A percentile compares a stretch with the other conserved stretches of the same genome.
These are phyloP conservation scores for Ceratocystis cacaofunesta DNA, from an alignment of 2,329 filamentous ascomycete species.

Conservation along the genomic window DNA sequence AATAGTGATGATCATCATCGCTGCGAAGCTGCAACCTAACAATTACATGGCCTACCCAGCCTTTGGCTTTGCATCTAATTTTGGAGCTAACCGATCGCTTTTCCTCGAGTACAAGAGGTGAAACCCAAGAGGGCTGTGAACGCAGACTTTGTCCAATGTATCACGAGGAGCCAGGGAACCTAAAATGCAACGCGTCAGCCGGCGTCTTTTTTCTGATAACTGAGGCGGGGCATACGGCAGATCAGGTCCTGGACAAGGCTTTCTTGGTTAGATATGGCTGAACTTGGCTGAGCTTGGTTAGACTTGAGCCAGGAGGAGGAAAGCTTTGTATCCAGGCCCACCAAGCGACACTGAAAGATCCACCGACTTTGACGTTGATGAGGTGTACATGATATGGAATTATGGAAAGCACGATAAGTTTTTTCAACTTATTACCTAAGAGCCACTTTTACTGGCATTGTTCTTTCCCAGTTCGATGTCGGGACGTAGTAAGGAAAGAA, in stretches of 20 bases:
- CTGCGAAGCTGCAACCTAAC: no score
- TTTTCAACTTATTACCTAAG: neutral
- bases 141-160: neutral
- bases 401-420: neutral
- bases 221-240: neutral
- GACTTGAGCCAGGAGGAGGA: no score
- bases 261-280: neutral
- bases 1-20: no score
- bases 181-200: neutral
- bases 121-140: neutral
- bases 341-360: no score
- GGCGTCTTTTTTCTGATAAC: neutral
- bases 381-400: no score
- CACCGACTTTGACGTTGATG: no score
- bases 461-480: no score
- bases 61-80: neutral
- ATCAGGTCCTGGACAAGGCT: neutral
- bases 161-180: neutral
- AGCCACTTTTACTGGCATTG: no score
- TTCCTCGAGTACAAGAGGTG: neutral
- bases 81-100: neutral
- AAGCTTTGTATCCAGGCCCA: no score
- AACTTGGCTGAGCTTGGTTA: no score
- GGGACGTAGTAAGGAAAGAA: no score
- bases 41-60: no score